Conservation (phyloP, 768 basidiomycete genomes). For the Pulveroboletus sp. region DNA sequence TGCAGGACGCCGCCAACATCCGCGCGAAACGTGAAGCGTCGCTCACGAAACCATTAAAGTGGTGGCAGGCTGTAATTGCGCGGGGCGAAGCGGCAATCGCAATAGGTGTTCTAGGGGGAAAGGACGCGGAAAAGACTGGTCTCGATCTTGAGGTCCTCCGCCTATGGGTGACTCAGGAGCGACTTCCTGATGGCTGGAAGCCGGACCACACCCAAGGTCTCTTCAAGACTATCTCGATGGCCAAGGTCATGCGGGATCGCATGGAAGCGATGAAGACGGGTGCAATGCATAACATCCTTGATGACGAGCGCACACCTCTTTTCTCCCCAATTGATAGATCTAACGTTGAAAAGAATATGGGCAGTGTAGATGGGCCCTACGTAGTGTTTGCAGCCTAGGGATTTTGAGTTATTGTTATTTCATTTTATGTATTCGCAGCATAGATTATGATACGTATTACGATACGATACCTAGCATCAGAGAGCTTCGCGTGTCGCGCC, state of each 20-base stretch:
- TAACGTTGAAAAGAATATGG: background rate
- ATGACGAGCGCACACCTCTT: constrained; percentile 6
- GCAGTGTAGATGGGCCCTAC: background rate
- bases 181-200: constrained; percentile 42
- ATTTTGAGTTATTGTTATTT: too few relatives aligned
- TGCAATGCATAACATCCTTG: constrained; percentile 17
- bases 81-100: constrained; percentile 65
- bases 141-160: constrained; percentile 45
- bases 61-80: constrained; percentile 54
- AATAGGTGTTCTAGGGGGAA: constrained; percentile 43
- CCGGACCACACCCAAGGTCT: constrained; percentile 33
- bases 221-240: constrained; percentile 22
- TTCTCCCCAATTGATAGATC: constrained; percentile 2
- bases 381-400: too few relatives aligned
- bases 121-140: constrained; percentile 36
- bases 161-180: constrained; percentile 51
- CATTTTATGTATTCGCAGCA: too few relatives aligned
- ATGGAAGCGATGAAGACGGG: constrained; percentile 22
- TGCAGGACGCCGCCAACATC: constrained; percentile 42
- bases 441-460: too few relatives aligned
- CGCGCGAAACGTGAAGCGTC: constrained; percentile 48
- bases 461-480: too few relatives aligned
- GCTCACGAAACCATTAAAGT: constrained; percentile 34
- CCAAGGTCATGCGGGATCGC: constrained; percentile 26
- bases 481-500: too few relatives aligned